These are phyloP conservation scores for Alternaria sp. DNA, from an alignment of 2,329 filamentous ascomycete species.

Conservation along the genomic window DNA sequence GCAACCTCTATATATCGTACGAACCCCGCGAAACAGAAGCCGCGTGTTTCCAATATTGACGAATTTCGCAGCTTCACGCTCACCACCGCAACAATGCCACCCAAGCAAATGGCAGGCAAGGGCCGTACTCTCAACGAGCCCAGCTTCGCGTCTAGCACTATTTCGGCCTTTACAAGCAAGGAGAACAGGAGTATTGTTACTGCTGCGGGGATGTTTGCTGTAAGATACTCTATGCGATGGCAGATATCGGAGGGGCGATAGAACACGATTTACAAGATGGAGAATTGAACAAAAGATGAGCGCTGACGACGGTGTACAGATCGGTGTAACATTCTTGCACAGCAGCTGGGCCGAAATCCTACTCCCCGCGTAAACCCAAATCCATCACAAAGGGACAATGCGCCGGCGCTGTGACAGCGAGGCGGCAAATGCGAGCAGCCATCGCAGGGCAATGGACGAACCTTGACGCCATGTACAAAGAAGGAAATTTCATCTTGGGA, in stretches of 20 bases:
- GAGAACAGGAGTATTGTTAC: conserved; percentile 62
- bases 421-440: background rate
- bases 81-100: conserved; percentile 35
- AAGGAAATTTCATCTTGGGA: background rate
- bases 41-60: background rate
- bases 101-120: conserved; percentile 40
- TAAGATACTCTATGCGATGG: conserved; percentile 45
- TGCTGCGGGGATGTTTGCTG: conserved; percentile 60
- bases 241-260: background rate
- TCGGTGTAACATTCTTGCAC: conserved; percentile 62
- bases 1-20: conserved; percentile 9
- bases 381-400: background rate
- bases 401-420: background rate
- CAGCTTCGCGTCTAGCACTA: conserved; percentile 52
- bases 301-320: conserved; percentile 46
- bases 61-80: background rate
- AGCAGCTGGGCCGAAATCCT: conserved; percentile 64
- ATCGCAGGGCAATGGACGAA: background rate
- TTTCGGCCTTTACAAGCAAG: conserved; percentile 54
- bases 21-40: background rate
- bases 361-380: conserved; percentile 55
- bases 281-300: conserved; percentile 3
- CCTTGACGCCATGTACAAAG: conserved; percentile 8
- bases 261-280: background rate
- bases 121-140: conserved; percentile 43